Conservation (phyloP, 2,329 filamentous ascomycete species). For the Raffaelea albimanens region DNA sequence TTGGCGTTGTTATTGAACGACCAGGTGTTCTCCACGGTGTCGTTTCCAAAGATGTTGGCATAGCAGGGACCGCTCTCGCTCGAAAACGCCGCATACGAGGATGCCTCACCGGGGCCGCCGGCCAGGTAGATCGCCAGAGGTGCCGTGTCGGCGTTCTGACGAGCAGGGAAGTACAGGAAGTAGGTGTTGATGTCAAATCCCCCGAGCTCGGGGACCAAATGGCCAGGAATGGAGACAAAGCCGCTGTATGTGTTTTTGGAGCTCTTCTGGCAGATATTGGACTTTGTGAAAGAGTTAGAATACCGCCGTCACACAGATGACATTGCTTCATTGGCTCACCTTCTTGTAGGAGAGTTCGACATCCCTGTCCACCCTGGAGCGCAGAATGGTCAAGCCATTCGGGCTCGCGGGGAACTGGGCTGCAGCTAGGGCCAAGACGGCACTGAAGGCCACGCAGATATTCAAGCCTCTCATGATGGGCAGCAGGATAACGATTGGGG, state of each 20-base stretch:
- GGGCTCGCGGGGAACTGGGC: background rate
- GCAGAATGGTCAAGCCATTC: background rate
- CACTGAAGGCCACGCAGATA: too few relatives aligned
- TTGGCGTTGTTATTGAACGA: constrained; percentile 6
- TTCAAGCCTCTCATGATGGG: too few relatives aligned
- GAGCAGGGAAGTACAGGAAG: constrained; percentile 56
- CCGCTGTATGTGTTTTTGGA: constrained; percentile 46
- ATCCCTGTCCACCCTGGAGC: background rate
- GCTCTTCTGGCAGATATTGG: constrained; percentile 43
- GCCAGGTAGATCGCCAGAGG: constrained; percentile 27
- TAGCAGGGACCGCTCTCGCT: constrained; percentile 32
- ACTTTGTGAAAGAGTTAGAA: background rate
- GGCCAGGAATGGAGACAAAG: constrained; percentile 45
- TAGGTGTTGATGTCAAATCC: constrained; percentile 44
- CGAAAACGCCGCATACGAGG: constrained; percentile 27
- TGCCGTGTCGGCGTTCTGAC: constrained; percentile 18
- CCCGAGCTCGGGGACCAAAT: background rate
- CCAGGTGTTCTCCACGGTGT: constrained; percentile 2
- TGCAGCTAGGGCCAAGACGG: background rate
- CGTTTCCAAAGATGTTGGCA: constrained; percentile 3
- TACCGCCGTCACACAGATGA: too few relatives aligned
- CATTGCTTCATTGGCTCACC: background rate
- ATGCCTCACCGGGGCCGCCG: constrained; percentile 29
- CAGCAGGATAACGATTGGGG: too few relatives aligned
- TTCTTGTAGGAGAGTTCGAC: background rate